These are phyloP conservation scores for Chaetomiaceae sp. DNA, from an alignment of 2,329 filamentous ascomycete species.

Conservation along the genomic window DNA sequence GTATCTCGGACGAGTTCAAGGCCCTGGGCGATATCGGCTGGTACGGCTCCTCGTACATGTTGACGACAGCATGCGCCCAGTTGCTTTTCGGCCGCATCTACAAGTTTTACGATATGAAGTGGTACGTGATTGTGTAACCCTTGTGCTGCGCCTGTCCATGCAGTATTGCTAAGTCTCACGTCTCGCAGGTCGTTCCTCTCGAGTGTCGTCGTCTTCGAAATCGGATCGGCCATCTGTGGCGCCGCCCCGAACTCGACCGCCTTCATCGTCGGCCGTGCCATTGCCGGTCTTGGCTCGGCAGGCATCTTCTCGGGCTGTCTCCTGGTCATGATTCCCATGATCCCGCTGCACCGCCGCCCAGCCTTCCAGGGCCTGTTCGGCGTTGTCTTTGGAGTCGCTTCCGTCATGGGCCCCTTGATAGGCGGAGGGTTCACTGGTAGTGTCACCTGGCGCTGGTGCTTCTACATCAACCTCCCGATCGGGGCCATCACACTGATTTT, in stretches of 20 bases:
- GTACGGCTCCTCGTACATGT: constrained; percentile 59
- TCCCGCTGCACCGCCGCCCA: constrained; percentile 57
- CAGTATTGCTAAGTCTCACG: not conserved
- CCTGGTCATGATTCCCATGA: constrained; percentile 53
- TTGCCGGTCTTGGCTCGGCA: constrained; percentile 53
- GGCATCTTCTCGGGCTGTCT: constrained; percentile 56
- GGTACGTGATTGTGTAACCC: constrained; percentile 30
- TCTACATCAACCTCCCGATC: constrained; percentile 56
- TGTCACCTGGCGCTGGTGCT: constrained; percentile 53
- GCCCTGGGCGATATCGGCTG: constrained; percentile 59
- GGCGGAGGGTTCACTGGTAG: constrained; percentile 49
- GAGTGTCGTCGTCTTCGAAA: constrained; percentile 49
- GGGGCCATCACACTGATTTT: constrained; percentile 47
- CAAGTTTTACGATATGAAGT: constrained; percentile 49
- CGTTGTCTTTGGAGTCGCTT: constrained; percentile 51
- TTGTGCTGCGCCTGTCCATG: not conserved
- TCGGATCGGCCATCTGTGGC: constrained; percentile 52
- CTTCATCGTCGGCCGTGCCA: constrained; percentile 54
- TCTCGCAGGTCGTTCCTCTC: constrained; percentile 40
- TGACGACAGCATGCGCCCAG: constrained; percentile 54
- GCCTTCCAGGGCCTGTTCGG: constrained; percentile 55
- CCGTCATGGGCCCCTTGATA: constrained; percentile 49
- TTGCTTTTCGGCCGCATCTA: constrained; percentile 52
- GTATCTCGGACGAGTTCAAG: constrained; percentile 54
- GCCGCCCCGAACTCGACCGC: constrained; percentile 48